Conservation (phyloP, 140 eudicot genomes). For the Stevia rebaudiana region DNA sequence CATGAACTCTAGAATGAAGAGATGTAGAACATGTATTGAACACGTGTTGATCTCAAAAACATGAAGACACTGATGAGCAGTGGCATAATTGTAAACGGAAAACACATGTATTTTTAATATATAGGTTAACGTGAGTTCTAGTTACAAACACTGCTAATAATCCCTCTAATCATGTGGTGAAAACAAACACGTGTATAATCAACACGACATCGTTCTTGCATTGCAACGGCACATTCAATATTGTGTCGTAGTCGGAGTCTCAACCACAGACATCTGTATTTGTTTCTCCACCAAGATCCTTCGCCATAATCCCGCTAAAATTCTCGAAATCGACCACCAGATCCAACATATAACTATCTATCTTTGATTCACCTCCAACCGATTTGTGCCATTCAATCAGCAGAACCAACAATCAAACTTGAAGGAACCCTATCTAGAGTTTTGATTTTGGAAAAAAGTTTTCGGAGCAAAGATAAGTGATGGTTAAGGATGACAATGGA, state of each 20-base stretch:
- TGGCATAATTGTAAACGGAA: no score
- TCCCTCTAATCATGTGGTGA: not conserved
- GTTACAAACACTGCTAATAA: no score
- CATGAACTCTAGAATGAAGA: no score
- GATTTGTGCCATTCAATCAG: not conserved
- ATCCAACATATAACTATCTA: not conserved
- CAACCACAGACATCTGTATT: slow-evolving; percentile 25
- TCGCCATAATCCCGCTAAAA: slow-evolving; percentile 15
- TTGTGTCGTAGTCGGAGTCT: slow-evolving; percentile 29
- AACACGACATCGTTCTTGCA: not conserved
- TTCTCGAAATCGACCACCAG: not conserved
- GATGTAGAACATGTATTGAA: no score
- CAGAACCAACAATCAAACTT: not conserved
- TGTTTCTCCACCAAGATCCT: slow-evolving; percentile 13
- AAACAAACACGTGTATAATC: not conserved
- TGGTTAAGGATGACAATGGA: slow-evolving; percentile 46
- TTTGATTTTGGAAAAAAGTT: not conserved
- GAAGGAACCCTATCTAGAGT: not conserved
- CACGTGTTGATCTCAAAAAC: no score
- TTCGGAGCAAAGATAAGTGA: slow-evolving; percentile 25
- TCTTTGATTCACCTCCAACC: not conserved
- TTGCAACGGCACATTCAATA: not conserved
- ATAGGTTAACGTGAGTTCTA: no score
- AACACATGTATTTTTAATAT: no score
- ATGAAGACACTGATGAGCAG: no score